phyloP scores from a whole-genome alignment of 2,329 filamentous ascomycete genomes.

The Myriosclerotinia duriaeana region DNA sequence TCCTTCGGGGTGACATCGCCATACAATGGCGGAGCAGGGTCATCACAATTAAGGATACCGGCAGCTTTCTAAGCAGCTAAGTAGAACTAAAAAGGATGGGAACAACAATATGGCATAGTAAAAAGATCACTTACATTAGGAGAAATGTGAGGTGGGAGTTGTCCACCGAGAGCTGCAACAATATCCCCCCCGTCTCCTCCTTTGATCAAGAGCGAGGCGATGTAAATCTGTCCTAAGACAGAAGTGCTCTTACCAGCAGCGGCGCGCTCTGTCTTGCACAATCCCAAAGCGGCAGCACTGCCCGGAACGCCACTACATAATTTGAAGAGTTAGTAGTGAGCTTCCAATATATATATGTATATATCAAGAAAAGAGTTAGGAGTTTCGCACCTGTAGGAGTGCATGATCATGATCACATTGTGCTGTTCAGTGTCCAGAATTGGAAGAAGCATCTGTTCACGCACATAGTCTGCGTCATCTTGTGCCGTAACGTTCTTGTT shows the following conservation, averaged over 20 bases:
- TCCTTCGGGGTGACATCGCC: not conserved
- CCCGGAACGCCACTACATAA: not conserved
- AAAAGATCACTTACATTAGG: not conserved
- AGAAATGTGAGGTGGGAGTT: not conserved
- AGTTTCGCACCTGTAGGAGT: too few species aligned
- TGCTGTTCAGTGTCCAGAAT: too few species aligned
- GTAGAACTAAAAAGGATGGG: too few species aligned
- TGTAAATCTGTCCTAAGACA: constrained; percentile 3
- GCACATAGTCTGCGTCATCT: too few species aligned
- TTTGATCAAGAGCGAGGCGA: constrained; percentile 5
- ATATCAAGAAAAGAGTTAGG: too few species aligned
- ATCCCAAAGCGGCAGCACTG: not conserved
- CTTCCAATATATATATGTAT: too few species aligned
- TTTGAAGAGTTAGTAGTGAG: too few species aligned
- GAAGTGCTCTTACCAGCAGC: not conserved
- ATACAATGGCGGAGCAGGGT: not conserved
- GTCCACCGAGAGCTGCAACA: not conserved
- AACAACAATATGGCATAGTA: too few species aligned
- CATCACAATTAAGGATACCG: constrained; percentile 5
- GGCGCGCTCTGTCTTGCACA: not conserved
- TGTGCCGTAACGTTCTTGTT: too few species aligned
- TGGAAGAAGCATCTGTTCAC: too few species aligned
- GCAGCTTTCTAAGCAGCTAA: not conserved
- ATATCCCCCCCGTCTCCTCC: constrained; percentile 5
- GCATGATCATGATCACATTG: too few species aligned